Evolutionary conservation across 2,329 filamentous ascomycete genomes (phyloP).

Genomic region (Paecilomyces dactylethromorphus): DNA sequence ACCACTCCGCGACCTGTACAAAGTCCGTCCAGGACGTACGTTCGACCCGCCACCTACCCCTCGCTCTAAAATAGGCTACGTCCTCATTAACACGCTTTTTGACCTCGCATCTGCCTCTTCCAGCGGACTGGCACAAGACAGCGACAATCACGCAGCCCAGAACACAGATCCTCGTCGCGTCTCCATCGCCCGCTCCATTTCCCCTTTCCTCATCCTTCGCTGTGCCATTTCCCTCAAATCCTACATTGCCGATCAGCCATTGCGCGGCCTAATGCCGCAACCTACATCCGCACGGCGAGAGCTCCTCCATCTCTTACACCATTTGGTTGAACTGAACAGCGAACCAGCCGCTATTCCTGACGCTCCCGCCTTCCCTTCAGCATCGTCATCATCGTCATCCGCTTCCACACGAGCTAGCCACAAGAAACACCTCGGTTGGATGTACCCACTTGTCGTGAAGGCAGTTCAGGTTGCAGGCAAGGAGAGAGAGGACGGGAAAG

Average conservation of each 20-base stretch:
- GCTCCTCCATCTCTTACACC: constrained; percentile 62
- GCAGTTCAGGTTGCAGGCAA: constrained; percentile 33
- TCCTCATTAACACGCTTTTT: constrained; percentile 74
- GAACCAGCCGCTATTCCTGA: constrained; percentile 64
- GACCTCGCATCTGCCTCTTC: constrained; percentile 51
- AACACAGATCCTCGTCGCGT: constrained; percentile 32
- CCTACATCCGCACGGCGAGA: constrained; percentile 75
- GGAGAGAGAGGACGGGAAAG: constrained; percentile 30
- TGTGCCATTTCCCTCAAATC: constrained; percentile 72
- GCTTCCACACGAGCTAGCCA: constrained; percentile 26
- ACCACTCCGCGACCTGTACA: constrained; percentile 58
- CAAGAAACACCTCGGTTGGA: constrained; percentile 68
- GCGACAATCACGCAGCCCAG: background rate
- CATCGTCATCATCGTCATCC: background rate
- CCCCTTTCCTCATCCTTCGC: constrained; percentile 76
- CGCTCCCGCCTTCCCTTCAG: constrained; percentile 14
- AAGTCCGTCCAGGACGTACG: constrained; percentile 64
- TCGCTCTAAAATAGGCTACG: constrained; percentile 68
- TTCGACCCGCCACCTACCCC: constrained; percentile 58
- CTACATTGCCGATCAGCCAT: constrained; percentile 85
- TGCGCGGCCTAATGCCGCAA: constrained; percentile 83
- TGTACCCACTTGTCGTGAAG: constrained; percentile 64
- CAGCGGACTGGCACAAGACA: background rate
- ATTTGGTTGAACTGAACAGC: constrained; percentile 61
- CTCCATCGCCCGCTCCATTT: constrained; percentile 66